Conservation (phyloP, 306 rosid genomes). For the Acacia acuminata region DNA sequence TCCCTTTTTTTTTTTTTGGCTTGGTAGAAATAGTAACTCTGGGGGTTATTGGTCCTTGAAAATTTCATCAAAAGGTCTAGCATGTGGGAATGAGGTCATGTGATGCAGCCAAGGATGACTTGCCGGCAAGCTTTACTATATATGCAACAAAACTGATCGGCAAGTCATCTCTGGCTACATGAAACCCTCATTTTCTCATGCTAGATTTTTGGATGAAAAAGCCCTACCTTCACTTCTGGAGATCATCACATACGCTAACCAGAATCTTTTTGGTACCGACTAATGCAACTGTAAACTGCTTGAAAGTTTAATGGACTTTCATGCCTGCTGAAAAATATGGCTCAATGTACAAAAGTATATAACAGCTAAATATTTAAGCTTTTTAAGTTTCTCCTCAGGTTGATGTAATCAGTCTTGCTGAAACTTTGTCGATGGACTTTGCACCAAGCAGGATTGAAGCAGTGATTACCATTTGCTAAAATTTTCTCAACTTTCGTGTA, state of each 20-base stretch:
- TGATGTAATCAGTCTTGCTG: slow-evolving; percentile 11
- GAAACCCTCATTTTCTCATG: slow-evolving; percentile 73
- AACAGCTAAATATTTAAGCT: neutral
- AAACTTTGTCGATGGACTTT: neutral
- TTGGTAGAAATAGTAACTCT: neutral
- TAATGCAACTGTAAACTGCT: neutral
- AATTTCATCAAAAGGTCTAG: slow-evolving; percentile 64
- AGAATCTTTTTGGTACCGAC: neutral
- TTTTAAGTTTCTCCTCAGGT: neutral
- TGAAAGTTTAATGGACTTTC: neutral
- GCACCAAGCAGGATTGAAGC: neutral
- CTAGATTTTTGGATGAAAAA: slow-evolving; percentile 52
- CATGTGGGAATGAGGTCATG: slow-evolving; percentile 88
- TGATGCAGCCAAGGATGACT: slow-evolving; percentile 99
- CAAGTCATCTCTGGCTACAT: slow-evolving; percentile 87
- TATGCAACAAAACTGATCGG: slow-evolving; percentile 36
- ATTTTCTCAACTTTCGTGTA: neutral
- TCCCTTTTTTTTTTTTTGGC: slow-evolving; percentile 21
- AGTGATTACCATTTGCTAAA: neutral
- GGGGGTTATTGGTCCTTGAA: slow-evolving; percentile 1
- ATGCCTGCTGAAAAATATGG: neutral
- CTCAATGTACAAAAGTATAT: neutral
- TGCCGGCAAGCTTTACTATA: slow-evolving; percentile 59
- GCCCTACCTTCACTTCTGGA: slow-evolving; percentile 9
- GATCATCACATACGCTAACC: neutral